Evolutionary conservation across 169 alveolate species (phyloP).

Genomic region (Plasmodium ovale): DNA sequence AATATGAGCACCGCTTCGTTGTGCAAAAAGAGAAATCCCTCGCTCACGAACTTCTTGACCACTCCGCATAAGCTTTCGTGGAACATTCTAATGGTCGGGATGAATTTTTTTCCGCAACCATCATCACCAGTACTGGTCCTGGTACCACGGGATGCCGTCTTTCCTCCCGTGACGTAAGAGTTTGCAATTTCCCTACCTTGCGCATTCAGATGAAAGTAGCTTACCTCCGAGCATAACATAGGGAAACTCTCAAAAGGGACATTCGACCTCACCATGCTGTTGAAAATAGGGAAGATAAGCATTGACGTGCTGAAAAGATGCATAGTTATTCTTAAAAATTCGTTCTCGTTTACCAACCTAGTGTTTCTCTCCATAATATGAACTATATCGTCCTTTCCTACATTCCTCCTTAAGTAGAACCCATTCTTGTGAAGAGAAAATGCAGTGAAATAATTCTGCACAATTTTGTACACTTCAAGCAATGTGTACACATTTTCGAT

Average conservation of each 20-base stretch:
- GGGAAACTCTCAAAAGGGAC: constrained; percentile 16
- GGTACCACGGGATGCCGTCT: not conserved
- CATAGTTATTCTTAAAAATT: constrained; percentile 12
- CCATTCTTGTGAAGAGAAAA: constrained; percentile 9
- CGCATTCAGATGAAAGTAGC: constrained; percentile 30
- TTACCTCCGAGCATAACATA: constrained; percentile 15
- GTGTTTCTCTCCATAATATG: not conserved
- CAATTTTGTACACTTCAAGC: constrained; percentile 23
- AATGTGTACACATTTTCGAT: not conserved
- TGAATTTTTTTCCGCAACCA: not conserved
- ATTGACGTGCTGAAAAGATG: constrained; percentile 7
- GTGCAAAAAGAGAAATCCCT: constrained; percentile 23
- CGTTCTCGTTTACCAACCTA: constrained; percentile 13
- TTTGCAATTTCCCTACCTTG: constrained; percentile 5
- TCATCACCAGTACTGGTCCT: not conserved
- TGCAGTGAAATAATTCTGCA: constrained; percentile 2
- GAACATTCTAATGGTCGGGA: not conserved
- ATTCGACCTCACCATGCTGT: not conserved
- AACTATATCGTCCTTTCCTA: not conserved
- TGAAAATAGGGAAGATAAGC: not conserved
- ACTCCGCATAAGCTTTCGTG: constrained; percentile 52
- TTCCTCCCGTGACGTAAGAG: not conserved
- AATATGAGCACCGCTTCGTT: constrained; percentile 12
- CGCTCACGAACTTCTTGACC: constrained; percentile 30
- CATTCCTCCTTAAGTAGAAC: not conserved